Evolutionary conservation across 2,329 filamentous ascomycete genomes (phyloP).

Genomic region (Tolypocladium nubicola): DNA sequence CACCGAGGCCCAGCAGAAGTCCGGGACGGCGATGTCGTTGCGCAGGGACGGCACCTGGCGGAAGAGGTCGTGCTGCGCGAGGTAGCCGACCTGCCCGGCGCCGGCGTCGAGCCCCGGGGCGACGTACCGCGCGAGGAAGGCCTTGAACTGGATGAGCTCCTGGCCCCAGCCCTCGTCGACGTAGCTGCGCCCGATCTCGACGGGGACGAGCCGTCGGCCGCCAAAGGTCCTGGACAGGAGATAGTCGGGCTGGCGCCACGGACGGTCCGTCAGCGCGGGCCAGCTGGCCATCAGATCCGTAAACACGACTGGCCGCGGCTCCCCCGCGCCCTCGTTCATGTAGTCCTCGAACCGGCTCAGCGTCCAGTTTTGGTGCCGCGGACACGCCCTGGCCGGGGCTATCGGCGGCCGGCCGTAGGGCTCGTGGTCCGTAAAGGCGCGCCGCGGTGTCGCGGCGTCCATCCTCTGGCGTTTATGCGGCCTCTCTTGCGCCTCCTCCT

Average conservation of each 20-base stretch:
- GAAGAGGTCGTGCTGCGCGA: conserved; percentile 87
- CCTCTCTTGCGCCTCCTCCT: conserved; percentile 4
- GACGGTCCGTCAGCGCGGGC: conserved; percentile 59
- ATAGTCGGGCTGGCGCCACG: conserved; percentile 68
- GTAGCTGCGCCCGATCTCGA: conserved; percentile 81
- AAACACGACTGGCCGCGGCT: conserved; percentile 58
- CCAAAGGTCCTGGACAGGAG: conserved; percentile 63
- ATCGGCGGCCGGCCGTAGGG: conserved; percentile 17
- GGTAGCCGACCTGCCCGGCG: conserved; percentile 50
- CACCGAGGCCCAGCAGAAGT: conserved; percentile 70
- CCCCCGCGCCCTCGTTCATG: conserved; percentile 33
- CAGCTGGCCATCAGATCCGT: conserved; percentile 52
- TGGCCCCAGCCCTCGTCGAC: conserved; percentile 81
- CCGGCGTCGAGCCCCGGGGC: conserved; percentile 6
- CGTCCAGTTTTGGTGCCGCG: conserved; percentile 28
- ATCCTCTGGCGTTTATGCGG: conserved; percentile 11
- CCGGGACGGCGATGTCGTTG: conserved; percentile 68
- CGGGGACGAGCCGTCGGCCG: conserved; percentile 70
- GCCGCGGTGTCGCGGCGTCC: background rate
- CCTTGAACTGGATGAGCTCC: conserved; percentile 61
- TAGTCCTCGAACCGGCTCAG: conserved; percentile 52
- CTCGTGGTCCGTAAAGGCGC: conserved; percentile 16
- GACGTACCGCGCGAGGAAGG: conserved; percentile 59
- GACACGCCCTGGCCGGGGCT: conserved; percentile 12
- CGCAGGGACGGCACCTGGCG: conserved; percentile 67